A percentile compares a stretch with the other conserved stretches of the same genome.
phyloP scores from a whole-genome alignment of 2,329 filamentous ascomycete species.

The Epichloe typhina region DNA sequence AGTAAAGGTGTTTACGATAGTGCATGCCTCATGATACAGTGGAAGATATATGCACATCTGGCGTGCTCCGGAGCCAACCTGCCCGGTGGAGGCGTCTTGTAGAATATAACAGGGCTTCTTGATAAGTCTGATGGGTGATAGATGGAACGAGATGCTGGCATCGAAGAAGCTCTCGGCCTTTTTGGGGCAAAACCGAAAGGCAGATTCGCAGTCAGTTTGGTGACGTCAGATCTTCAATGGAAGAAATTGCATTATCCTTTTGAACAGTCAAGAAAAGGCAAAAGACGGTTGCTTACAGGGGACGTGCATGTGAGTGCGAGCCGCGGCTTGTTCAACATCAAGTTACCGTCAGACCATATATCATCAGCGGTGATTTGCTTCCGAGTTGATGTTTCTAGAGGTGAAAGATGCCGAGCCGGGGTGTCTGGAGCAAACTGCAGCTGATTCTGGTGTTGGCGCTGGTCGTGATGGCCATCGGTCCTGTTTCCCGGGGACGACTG shows the following conservation, averaged over 20 bases:
- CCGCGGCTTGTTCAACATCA: background rate
- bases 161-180: background rate
- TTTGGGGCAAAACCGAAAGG: background rate
- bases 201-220: background rate
- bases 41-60: conserved; percentile 3
- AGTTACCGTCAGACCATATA: background rate
- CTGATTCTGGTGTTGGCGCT: background rate
- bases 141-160: background rate
- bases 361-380: background rate
- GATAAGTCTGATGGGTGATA: conserved; percentile 5
- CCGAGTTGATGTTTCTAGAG: background rate
- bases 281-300: conserved; percentile 1
- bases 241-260: background rate
- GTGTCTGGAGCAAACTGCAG: background rate
- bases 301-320: background rate
- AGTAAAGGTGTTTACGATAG: background rate
- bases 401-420: background rate
- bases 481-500: background rate
- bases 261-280: background rate
- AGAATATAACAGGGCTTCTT: conserved; percentile 2
- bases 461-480: background rate
- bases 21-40: conserved; percentile 3
- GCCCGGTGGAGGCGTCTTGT: background rate
- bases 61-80: background rate
- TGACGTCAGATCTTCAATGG: background rate